Conservation (phyloP, 2,329 filamentous ascomycete genomes). For the Paradendryphiella salina region DNA sequence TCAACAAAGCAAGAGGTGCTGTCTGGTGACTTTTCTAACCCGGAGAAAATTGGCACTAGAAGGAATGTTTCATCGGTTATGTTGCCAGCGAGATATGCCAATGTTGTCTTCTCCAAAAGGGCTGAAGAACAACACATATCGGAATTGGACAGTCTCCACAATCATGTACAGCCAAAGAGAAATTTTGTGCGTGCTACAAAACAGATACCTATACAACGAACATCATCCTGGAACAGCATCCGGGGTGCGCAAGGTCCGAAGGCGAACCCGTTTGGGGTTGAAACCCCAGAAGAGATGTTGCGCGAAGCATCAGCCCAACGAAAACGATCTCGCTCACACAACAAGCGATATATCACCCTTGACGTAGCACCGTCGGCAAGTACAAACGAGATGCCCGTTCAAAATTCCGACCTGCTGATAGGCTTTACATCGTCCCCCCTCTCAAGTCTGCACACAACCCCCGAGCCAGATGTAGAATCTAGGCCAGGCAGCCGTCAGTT, state of each 20-base stretch:
- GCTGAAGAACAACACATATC: neutral
- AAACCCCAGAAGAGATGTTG: constrained; percentile 29
- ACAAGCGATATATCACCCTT: constrained; percentile 5
- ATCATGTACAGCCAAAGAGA: neutral
- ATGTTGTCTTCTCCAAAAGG: neutral
- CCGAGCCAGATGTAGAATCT: constrained; percentile 4
- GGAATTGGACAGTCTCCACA: neutral
- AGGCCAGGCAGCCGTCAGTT: neutral
- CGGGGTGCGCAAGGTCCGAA: constrained; percentile 27
- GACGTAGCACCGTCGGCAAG: neutral
- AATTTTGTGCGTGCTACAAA: neutral
- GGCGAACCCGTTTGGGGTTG: constrained; percentile 20
- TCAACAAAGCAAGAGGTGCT: neutral
- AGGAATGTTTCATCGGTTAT: neutral
- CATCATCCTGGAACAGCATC: constrained; percentile 3
- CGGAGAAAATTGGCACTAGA: neutral
- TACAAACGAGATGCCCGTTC: no score
- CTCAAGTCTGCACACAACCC: constrained; percentile 20
- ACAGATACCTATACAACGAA: constrained; percentile 1
- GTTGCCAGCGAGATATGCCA: neutral
- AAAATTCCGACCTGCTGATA: no score
- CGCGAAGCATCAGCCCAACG: constrained; percentile 16
- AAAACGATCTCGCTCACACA: constrained; percentile 12
- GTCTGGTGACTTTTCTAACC: neutral
- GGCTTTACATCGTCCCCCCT: constrained; percentile 14